Evolutionary conservation across 352 stramenopile species (phyloP).

Genomic region (Globisporangium acanthophoron): DNA sequence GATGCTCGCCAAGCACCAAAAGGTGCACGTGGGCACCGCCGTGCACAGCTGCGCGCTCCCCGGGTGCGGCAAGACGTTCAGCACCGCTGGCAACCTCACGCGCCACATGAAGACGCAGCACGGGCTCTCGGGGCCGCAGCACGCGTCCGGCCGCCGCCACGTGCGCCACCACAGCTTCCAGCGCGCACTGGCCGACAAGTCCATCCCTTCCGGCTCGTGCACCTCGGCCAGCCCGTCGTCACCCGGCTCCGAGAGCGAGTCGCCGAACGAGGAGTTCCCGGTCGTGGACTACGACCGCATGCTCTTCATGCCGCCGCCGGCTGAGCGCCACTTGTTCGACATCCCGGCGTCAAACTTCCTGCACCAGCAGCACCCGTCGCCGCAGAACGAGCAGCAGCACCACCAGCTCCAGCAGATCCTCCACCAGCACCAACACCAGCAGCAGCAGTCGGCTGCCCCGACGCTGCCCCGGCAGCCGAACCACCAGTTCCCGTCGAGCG

Average conservation of each 20-base stretch:
- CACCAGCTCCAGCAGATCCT: neutral
- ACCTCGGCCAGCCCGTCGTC: conserved; percentile 1
- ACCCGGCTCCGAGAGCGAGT: conserved; percentile 22
- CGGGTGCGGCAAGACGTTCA: conserved; percentile 56
- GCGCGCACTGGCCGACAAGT: neutral
- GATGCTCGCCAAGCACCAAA: conserved; percentile 9
- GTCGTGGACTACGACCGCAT: conserved; percentile 34
- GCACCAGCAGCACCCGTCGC: neutral
- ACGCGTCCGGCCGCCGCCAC: conserved; percentile 11
- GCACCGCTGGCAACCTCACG: conserved; percentile 54
- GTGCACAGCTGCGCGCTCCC: conserved; percentile 22
- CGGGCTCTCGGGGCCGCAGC: conserved; percentile 11
- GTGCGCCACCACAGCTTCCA: neutral
- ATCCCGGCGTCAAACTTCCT: neutral
- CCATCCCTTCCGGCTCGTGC: neutral
- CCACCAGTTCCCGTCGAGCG: conserved; percentile 12
- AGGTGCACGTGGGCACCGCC: conserved; percentile 6
- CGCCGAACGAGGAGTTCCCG: conserved; percentile 25
- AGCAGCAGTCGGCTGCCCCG: neutral
- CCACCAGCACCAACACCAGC: neutral
- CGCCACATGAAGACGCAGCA: conserved; percentile 63
- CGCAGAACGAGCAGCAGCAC: neutral
- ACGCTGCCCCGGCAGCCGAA: neutral
- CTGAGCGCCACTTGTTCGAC: conserved; percentile 16
- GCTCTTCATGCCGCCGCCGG: conserved; percentile 25